Conservation (phyloP, 495 filamentous ascomycete genomes). For the Aspergillus cavernicola region DNA sequence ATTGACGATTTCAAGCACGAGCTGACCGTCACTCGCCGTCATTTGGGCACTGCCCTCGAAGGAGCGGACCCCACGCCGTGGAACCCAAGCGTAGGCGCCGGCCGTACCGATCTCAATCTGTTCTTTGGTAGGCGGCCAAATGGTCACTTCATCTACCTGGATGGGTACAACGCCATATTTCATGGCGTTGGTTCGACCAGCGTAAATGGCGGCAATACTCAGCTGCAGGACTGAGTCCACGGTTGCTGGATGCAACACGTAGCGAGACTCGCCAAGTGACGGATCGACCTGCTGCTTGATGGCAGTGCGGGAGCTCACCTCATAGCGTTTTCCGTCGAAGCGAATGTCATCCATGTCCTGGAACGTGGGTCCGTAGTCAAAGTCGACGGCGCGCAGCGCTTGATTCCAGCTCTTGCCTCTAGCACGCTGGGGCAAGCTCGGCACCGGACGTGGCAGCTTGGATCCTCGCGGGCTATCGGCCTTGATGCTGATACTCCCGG, state of each 20-base stretch:
- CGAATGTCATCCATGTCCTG: slow-evolving; percentile 12
- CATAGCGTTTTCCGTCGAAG: slow-evolving; percentile 12
- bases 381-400: slow-evolving; percentile 28
- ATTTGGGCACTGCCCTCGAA: not conserved
- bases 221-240: slow-evolving; percentile 38
- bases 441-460: not conserved
- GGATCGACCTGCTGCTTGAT: slow-evolving; percentile 6
- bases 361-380: slow-evolving; percentile 37
- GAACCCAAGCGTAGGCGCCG: not conserved
- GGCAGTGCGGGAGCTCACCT: not conserved
- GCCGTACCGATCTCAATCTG: not conserved
- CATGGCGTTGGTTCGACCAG: slow-evolving; percentile 27
- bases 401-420: slow-evolving; percentile 26
- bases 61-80: not conserved
- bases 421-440: not conserved
- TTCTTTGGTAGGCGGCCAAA: slow-evolving; percentile 23
- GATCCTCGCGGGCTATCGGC: not conserved
- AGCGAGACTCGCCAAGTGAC: slow-evolving; percentile 33
- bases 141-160: slow-evolving; percentile 31
- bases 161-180: slow-evolving; percentile 32
- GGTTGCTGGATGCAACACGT: slow-evolving; percentile 33
- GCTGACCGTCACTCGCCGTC: not conserved
- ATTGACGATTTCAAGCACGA: slow-evolving; percentile 20
- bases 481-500: not conserved
- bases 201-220: slow-evolving; percentile 28